Base-by-base conservation (phyloP, 306 rosid species). In the Sicyos edulis region DNA sequence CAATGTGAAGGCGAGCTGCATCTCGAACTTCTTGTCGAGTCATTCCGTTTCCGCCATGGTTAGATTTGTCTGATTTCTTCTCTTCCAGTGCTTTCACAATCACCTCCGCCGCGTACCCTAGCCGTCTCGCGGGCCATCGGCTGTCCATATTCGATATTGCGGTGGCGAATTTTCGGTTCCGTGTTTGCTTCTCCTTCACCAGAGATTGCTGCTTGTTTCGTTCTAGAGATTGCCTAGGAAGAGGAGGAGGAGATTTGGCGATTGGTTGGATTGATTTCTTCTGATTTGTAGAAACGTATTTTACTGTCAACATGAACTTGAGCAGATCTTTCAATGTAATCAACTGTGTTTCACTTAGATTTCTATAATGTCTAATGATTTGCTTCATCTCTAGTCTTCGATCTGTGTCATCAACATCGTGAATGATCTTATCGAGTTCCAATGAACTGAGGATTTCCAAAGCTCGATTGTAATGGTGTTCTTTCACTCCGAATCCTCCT, bases 121-220 rank as follows among this genome's bases (percentile, higher is more conserved):
- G 79, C 59, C 96, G 84, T 75, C 96, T 85, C 26, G 83, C 76
- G 5, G 96, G 96, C 98, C 98, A 92, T 77, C 98, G 85, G 74
- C 96, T 92, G 76, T 92, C 98, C 96, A 90, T 90, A 71, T 72
- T 85, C 15, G 86, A 78, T 66, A 92, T 76, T 10, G 80, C 86
- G 14, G 62, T 78, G 60, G 81, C 75, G 84, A 92, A 92, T 54
- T 76, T 90, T 78, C 80, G 90, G 56, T 83, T 84, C 88, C 76
- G 87, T 0, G 26, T 74, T 10, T 87, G 75, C 66, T 85, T 88
- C 26, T 92, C 92, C 83, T 88, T 92, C 71, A 19, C 54, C 1
- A 61, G 77, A 60, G 83, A 57, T 14, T 54, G 64, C 40, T 53
- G 57, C 77, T 83, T 86, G 69, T 32, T 75, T 77, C 78, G 80